phyloP scores from a whole-genome alignment of 805 yeast species.

The Candida endomychidarum region DNA sequence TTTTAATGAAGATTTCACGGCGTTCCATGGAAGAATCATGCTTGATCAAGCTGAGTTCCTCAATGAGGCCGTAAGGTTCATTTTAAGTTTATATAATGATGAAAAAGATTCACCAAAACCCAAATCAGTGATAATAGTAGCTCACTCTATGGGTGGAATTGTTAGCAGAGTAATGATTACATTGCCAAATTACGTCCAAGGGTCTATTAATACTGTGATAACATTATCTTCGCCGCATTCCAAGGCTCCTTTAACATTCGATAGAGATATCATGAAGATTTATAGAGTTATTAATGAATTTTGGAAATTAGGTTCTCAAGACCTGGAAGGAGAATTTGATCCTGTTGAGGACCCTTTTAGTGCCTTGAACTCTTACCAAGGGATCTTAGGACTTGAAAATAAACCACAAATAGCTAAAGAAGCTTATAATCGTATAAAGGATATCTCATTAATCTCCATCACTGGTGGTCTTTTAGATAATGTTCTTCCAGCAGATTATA shows the following conservation, averaged over 20 bases:
- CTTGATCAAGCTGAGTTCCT: slow-evolving; percentile 90
- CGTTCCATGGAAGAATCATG: slow-evolving; percentile 92
- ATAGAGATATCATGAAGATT: slow-evolving; percentile 76
- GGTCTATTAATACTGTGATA: slow-evolving; percentile 77
- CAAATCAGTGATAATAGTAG: slow-evolving; percentile 72
- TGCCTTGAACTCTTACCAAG: background rate
- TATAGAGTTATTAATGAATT: slow-evolving; percentile 74
- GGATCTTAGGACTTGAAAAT: background rate
- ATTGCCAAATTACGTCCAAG: slow-evolving; percentile 67
- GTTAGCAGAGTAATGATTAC: slow-evolving; percentile 86
- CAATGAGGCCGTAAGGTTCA: slow-evolving; percentile 82
- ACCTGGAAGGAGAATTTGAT: background rate
- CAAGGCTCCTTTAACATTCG: slow-evolving; percentile 90
- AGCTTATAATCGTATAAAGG: slow-evolving; percentile 47
- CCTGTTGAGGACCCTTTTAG: slow-evolving; percentile 4
- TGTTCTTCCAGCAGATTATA: slow-evolving; percentile 87
- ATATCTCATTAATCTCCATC: slow-evolving; percentile 75
- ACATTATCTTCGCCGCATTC: slow-evolving; percentile 92
- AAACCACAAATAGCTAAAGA: slow-evolving; percentile 20
- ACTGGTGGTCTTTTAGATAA: slow-evolving; percentile 85
- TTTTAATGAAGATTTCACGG: slow-evolving; percentile 94
- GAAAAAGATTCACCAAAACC: slow-evolving; percentile 40
- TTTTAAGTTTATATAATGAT: slow-evolving; percentile 62
- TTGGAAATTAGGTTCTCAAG: slow-evolving; percentile 65
- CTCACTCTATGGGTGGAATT: slow-evolving; percentile 98